phyloP scores from a whole-genome alignment of 805 yeast species.

The Kluyveromyces aestuarii region DNA sequence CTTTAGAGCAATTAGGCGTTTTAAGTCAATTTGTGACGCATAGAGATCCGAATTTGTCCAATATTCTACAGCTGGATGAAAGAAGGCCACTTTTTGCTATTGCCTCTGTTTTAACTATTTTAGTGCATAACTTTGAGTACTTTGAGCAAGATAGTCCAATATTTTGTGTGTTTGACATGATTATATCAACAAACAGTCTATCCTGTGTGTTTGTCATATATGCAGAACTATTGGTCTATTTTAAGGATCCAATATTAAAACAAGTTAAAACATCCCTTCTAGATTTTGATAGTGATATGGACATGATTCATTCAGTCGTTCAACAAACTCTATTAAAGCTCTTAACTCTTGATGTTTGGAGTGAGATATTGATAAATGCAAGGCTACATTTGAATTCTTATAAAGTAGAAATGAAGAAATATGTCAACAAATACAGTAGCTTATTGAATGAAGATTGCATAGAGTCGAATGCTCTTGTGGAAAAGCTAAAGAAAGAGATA shows the following conservation, averaged over 20 bases:
- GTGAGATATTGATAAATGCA: constrained; percentile 8
- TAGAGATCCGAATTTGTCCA: constrained; percentile 38
- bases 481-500: constrained; percentile 11
- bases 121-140: constrained; percentile 56
- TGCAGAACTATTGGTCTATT: constrained; percentile 40
- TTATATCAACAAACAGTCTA: constrained; percentile 50
- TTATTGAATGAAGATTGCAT: constrained; percentile 10
- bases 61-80: constrained; percentile 26
- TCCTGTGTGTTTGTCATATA: constrained; percentile 51
- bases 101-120: constrained; percentile 69
- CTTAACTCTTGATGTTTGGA: constrained; percentile 12
- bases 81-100: constrained; percentile 60
- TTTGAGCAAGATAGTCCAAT: constrained; percentile 33
- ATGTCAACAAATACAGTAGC: constrained; percentile 22
- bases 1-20: constrained; percentile 55
- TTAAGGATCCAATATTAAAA: constrained; percentile 36
- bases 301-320: constrained; percentile 30
- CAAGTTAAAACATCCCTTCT: constrained; percentile 14
- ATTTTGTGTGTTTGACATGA: constrained; percentile 58
- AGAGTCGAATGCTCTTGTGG: background rate
- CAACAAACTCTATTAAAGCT: constrained; percentile 31
- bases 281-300: constrained; percentile 27
- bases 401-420: constrained; percentile 3
- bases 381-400: constrained; percentile 5
- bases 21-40: constrained; percentile 52